A percentile compares a stretch with the other conserved stretches of the same genome.
These are phyloP conservation scores for Ustilago hordei DNA, from an alignment of 1,284 basidiomycete genomes.

Conservation along the genomic window DNA sequence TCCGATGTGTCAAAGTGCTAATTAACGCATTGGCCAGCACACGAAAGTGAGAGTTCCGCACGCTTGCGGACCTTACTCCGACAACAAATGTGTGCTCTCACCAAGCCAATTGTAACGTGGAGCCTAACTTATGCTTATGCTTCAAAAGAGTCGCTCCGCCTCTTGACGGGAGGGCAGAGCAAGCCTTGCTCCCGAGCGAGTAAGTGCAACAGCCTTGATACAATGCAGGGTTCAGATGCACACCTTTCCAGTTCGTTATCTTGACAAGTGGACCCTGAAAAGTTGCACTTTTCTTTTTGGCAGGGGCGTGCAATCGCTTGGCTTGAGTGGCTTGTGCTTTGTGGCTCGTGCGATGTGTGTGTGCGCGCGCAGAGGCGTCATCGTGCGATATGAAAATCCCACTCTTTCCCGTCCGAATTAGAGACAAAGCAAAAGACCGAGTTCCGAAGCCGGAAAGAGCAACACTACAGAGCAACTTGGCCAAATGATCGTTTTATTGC, in stretches of 20 bases:
- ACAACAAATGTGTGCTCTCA: neutral
- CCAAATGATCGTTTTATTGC: neutral
- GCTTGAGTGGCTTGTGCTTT: constrained; percentile 1
- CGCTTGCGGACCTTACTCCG: neutral
- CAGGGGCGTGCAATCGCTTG: constrained; percentile 4
- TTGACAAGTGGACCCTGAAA: constrained; percentile 36
- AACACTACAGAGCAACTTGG: constrained; percentile 10
- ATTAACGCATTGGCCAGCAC: constrained; percentile 11
- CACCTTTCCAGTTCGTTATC: constrained; percentile 23
- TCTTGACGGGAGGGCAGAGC: neutral
- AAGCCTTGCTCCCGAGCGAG: neutral
- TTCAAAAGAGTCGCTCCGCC: neutral
- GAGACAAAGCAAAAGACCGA: constrained; percentile 12
- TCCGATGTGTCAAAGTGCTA: constrained; percentile 27
- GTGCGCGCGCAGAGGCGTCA: constrained; percentile 15
- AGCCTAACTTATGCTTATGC: neutral
- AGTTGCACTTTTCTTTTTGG: constrained; percentile 4
- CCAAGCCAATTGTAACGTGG: neutral
- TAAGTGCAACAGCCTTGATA: neutral
- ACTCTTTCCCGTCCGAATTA: constrained; percentile 30
- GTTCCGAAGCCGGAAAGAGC: constrained; percentile 10
- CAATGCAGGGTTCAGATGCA: constrained; percentile 36
- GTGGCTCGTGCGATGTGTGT: constrained; percentile 31
- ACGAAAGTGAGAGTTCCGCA: neutral
- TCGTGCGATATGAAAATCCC: neutral